These are phyloP conservation scores for Gaeumannomyces tritici DNA, from an alignment of 2,329 filamentous ascomycete species.

Conservation along the genomic window DNA sequence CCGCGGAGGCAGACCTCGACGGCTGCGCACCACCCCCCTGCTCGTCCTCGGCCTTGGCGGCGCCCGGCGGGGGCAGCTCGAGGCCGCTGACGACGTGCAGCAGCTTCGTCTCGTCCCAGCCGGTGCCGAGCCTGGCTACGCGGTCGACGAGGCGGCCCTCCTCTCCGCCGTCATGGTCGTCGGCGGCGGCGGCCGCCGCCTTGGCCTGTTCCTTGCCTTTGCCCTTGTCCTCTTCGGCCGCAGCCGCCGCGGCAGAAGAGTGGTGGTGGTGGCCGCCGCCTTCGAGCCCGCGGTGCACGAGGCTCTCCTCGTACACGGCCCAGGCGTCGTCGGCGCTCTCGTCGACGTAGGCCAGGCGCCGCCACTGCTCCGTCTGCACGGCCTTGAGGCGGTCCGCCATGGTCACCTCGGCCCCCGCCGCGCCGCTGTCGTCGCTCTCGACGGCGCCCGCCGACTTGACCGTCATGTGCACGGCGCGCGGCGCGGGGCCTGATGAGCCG, in stretches of 20 bases:
- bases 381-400: constrained; percentile 66
- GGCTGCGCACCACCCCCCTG: not conserved
- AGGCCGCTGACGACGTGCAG: constrained; percentile 37
- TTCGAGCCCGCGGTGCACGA: constrained; percentile 40
- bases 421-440: constrained; percentile 45
- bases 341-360: constrained; percentile 67
- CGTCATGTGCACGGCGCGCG: constrained; percentile 76
- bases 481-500: constrained; percentile 31
- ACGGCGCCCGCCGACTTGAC: constrained; percentile 63
- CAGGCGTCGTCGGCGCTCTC: constrained; percentile 71
- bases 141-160: constrained; percentile 22
- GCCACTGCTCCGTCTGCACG: constrained; percentile 79
- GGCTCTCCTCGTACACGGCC: constrained; percentile 62
- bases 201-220: constrained; percentile 18
- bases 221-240: constrained; percentile 11
- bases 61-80: constrained; percentile 3
- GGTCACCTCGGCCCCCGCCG: constrained; percentile 45
- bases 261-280: constrained; percentile 6
- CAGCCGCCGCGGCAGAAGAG: not conserved
- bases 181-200: constrained; percentile 6
- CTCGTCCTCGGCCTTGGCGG: not conserved
- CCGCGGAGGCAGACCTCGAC: not conserved
- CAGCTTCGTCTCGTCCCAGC: constrained; percentile 33
- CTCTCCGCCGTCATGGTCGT: constrained; percentile 8
- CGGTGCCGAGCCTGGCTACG: constrained; percentile 27